These are phyloP conservation scores for Zasmidium angulare DNA, from an alignment of 2,329 filamentous ascomycete genomes.

Conservation along the genomic window DNA sequence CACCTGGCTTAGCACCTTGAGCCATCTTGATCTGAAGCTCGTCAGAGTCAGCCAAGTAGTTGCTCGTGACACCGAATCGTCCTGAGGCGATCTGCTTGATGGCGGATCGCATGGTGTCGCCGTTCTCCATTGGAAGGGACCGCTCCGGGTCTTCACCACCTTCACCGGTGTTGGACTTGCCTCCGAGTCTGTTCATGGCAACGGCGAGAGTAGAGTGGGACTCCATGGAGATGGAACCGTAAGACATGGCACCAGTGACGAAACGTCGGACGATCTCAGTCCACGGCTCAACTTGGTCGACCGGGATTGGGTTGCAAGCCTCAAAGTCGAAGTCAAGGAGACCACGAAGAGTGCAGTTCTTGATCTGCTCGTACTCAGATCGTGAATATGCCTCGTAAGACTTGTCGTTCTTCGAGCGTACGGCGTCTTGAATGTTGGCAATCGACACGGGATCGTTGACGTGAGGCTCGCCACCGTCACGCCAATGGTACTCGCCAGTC, in stretches of 20 bases:
- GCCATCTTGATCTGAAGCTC: constrained; percentile 99
- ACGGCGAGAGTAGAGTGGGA: constrained; percentile 93
- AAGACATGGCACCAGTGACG: constrained; percentile 97
- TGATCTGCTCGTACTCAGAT: constrained; percentile 93
- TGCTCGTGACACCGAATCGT: constrained; percentile 92
- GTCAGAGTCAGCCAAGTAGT: constrained; percentile 91
- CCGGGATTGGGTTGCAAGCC: constrained; percentile 77
- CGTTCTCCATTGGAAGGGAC: constrained; percentile 80
- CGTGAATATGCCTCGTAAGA: constrained; percentile 96
- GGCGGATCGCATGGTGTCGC: constrained; percentile 93
- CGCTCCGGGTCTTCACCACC: constrained; percentile 94
- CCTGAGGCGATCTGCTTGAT: constrained; percentile 98
- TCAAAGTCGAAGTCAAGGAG: constrained; percentile 96
- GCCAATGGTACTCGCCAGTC: constrained; percentile 97
- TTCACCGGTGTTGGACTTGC: constrained; percentile 97
- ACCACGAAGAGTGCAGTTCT: constrained; percentile 90
- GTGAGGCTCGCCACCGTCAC: constrained; percentile 91
- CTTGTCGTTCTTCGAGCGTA: constrained; percentile 96
- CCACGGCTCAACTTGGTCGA: constrained; percentile 97
- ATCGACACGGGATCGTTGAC: constrained; percentile 94
- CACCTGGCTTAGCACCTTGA: constrained; percentile 94
- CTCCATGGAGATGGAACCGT: constrained; percentile 98
- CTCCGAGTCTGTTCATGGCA: constrained; percentile 93
- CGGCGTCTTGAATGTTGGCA: constrained; percentile 95
- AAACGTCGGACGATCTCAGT: constrained; percentile 96